Conservation (phyloP, 441 rosid genomes). For the Populus trichocarpa region DNA sequence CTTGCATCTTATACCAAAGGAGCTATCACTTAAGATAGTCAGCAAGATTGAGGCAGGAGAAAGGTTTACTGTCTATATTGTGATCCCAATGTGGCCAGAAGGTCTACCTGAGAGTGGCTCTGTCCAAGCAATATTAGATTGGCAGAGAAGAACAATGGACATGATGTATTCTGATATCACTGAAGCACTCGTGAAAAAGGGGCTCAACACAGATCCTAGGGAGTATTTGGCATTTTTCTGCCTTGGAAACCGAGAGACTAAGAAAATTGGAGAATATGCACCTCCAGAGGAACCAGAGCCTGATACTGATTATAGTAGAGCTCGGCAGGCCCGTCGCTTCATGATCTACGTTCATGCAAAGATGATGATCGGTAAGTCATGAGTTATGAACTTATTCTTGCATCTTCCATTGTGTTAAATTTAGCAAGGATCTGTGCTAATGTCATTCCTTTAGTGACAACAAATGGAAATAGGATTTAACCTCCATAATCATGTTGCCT, state of each 20-base stretch:
- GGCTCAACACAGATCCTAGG: conserved; percentile 58
- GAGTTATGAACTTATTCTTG: background rate
- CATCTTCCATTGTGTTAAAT: background rate
- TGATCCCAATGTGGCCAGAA: conserved; percentile 99
- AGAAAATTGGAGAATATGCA: conserved; percentile 69
- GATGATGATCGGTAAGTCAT: conserved; percentile 81
- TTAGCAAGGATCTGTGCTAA: background rate
- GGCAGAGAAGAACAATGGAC: conserved; percentile 93
- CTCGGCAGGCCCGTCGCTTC: conserved; percentile 87
- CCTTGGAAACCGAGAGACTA: conserved; percentile 83
- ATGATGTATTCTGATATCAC: conserved; percentile 86
- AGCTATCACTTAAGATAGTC: conserved; percentile 77
- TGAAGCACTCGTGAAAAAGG: conserved; percentile 58
- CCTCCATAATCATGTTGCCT: background rate
- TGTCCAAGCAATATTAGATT: conserved; percentile 90
- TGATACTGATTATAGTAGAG: conserved; percentile 64
- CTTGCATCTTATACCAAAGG: conserved; percentile 81
- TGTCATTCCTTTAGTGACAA: background rate
- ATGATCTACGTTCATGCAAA: conserved; percentile 95
- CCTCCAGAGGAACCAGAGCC: conserved; percentile 74
- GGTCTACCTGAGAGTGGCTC: conserved; percentile 90
- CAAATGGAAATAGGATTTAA: background rate
- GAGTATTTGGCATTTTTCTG: conserved; percentile 89
- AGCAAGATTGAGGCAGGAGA: conserved; percentile 82
- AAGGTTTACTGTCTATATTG: conserved; percentile 75